Conservation (phyloP, 805 yeast genomes). For the Saturnispora serradocipensis region DNA sequence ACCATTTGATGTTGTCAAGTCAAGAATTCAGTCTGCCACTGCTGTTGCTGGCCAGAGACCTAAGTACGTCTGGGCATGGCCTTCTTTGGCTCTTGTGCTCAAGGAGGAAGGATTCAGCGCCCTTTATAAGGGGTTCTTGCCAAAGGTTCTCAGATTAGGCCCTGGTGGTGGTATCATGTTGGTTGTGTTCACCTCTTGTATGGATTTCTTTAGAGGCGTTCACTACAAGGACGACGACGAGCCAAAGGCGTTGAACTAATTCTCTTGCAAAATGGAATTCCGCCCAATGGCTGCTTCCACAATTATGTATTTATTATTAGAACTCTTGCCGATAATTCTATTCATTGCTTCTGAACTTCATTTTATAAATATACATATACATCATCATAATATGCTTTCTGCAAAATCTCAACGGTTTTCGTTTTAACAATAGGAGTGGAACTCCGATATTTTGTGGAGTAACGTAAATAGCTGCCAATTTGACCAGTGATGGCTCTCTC, state of each 20-base stretch:
- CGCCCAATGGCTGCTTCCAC: neutral
- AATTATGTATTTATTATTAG: neutral
- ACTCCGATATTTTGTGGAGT: neutral
- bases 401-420: neutral
- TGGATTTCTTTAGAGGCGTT: slow-evolving; percentile 81
- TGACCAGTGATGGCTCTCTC: neutral
- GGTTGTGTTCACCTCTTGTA: slow-evolving; percentile 90
- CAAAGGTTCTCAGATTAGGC: slow-evolving; percentile 93
- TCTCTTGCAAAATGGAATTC: neutral
- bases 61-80: slow-evolving; percentile 88
- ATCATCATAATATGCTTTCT: no score
- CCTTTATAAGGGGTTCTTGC: slow-evolving; percentile 90
- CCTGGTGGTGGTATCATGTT: slow-evolving; percentile 99
- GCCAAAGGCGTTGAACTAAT: neutral
- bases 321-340: neutral
- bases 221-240: slow-evolving; percentile 26
- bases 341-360: neutral
- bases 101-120: slow-evolving; percentile 91
- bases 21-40: slow-evolving; percentile 79
- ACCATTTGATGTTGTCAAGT: slow-evolving; percentile 95
- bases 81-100: slow-evolving; percentile 63
- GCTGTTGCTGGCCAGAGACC: slow-evolving; percentile 63
- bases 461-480: neutral
- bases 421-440: neutral
- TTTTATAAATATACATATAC: neutral